These are phyloP conservation scores for Astragalus glycyphyllos DNA, from an alignment of 306 rosid species.

Conservation along the genomic window DNA sequence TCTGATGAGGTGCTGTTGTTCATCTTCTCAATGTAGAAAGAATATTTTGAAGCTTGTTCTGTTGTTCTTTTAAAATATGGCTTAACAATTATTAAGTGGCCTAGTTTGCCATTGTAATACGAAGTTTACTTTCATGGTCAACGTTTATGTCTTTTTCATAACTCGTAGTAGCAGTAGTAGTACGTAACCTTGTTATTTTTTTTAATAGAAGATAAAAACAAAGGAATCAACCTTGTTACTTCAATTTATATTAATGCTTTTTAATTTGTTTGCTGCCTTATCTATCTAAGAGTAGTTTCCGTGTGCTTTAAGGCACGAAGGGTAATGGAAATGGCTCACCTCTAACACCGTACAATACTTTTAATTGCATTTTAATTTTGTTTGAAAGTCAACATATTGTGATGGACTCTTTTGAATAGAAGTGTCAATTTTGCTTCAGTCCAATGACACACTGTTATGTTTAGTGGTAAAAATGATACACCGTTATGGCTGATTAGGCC, in stretches of 20 bases:
- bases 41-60: background rate
- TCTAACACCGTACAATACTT: too few relatives aligned
- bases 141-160: constrained; percentile 34
- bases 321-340: constrained; percentile 7
- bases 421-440: too few relatives aligned
- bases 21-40: background rate
- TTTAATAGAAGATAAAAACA: too few relatives aligned
- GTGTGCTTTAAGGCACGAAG: background rate
- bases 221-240: too few relatives aligned
- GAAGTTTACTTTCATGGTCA: constrained; percentile 2
- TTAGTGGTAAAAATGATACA: too few relatives aligned
- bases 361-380: too few relatives aligned
- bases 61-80: background rate
- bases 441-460: too few relatives aligned
- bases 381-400: too few relatives aligned
- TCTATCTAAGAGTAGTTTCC: constrained; percentile 24
- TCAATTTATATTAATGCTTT: constrained; percentile 3
- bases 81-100: background rate
- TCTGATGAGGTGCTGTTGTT: background rate
- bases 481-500: too few relatives aligned
- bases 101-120: background rate
- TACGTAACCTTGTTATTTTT: too few relatives aligned
- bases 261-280: constrained; percentile 21
- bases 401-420: too few relatives aligned
- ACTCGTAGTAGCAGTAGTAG: background rate